Evolutionary conservation across 2,329 filamentous ascomycete species (phyloP).

Genomic region (Xylaria hypoxylon): DNA sequence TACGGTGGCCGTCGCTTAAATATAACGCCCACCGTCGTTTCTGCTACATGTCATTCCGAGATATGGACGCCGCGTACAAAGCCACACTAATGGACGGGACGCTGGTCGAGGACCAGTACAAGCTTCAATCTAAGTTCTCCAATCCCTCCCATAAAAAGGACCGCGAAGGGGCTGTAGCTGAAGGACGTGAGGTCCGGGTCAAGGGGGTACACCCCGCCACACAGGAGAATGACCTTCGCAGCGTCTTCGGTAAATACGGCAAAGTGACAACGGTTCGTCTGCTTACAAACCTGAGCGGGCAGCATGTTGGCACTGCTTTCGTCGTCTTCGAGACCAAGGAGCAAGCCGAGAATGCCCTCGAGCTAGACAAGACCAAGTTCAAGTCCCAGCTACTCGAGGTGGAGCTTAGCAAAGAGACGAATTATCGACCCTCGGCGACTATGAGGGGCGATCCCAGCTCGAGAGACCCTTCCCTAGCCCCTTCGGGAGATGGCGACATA

Average conservation of each 20-base stretch:
- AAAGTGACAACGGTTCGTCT: conserved; percentile 78
- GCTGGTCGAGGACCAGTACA: conserved; percentile 74
- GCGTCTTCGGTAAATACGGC: conserved; percentile 81
- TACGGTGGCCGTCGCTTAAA: conserved; percentile 92
- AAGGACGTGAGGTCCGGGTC: conserved; percentile 87
- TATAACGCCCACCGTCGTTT: conserved; percentile 90
- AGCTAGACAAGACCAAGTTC: conserved; percentile 78
- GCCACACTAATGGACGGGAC: conserved; percentile 80
- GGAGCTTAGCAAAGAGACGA: conserved; percentile 67
- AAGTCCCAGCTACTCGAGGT: conserved; percentile 76
- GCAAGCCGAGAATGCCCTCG: conserved; percentile 73
- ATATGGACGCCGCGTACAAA: conserved; percentile 72
- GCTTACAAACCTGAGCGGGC: conserved; percentile 73
- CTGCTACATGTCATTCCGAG: conserved; percentile 92
- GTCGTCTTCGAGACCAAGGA: conserved; percentile 79
- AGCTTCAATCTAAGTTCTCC: conserved; percentile 83
- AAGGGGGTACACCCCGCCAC: conserved; percentile 73
- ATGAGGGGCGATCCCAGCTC: conserved; percentile 52
- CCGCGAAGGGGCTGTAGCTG: conserved; percentile 82
- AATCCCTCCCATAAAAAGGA: conserved; percentile 82
- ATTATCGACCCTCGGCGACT: conserved; percentile 67
- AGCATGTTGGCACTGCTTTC: conserved; percentile 82
- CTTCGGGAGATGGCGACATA: conserved; percentile 55
- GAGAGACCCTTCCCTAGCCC: conserved; percentile 53
- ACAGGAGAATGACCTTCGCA: conserved; percentile 75